phyloP scores from a whole-genome alignment of 352 stramenopile species.

The Phytophthora constricta region DNA sequence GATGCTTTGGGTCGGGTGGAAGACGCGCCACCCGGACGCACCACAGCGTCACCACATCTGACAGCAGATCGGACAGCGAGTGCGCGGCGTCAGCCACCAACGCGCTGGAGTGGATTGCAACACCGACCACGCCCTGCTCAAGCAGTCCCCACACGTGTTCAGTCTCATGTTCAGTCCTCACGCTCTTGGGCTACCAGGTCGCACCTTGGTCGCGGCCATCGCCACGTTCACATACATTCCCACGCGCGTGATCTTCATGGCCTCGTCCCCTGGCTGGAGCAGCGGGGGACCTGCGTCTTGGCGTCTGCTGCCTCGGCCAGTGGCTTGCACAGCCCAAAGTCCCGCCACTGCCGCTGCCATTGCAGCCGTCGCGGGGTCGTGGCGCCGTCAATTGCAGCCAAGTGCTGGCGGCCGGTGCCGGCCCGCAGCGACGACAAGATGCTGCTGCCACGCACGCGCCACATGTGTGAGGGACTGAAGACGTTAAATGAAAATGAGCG shows the following conservation, averaged over 20 bases:
- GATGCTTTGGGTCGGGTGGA: constrained; percentile 94
- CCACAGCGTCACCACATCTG: constrained; percentile 97
- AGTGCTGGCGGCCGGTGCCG: not conserved
- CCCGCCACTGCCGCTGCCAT: constrained; percentile 21
- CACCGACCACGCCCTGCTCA: constrained; percentile 69
- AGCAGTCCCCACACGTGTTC: not conserved
- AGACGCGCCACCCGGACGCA: constrained; percentile 91
- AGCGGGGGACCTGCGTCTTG: too few species aligned
- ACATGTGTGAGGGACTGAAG: constrained; percentile 23
- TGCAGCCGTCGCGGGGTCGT: not conserved
- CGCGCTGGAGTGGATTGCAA: constrained; percentile 88
- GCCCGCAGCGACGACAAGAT: constrained; percentile 26
- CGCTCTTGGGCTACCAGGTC: not conserved
- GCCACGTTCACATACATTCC: constrained; percentile 94
- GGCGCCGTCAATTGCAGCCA: not conserved
- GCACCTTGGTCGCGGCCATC: constrained; percentile 91
- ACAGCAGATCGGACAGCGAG: constrained; percentile 96
- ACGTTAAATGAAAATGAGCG: constrained; percentile 22
- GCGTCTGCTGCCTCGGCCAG: constrained; percentile 11
- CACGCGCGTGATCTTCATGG: constrained; percentile 91
- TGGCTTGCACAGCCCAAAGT: constrained; percentile 25
- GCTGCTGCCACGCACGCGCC: constrained; percentile 27
- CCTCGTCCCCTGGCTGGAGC: constrained; percentile 54
- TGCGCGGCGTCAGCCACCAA: constrained; percentile 96
- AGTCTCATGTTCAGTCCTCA: not conserved